A percentile compares a stretch with the other conserved stretches of the same genome.
Conservation (phyloP, 805 yeast species). For the Candida broadrunensis region DNA sequence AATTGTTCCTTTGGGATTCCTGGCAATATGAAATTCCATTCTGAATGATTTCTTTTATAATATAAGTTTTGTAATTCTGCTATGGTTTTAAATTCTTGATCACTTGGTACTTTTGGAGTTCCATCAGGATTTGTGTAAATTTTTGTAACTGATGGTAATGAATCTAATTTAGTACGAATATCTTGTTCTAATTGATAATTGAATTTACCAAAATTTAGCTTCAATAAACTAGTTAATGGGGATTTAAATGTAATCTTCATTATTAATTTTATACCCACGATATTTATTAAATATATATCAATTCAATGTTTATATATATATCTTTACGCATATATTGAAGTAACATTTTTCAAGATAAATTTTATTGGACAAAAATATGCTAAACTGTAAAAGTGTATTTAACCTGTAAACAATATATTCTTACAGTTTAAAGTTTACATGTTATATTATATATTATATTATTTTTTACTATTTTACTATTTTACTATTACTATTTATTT, state of each 20-base stretch:
- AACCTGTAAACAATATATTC: not conserved
- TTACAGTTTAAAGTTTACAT: too few relatives aligned
- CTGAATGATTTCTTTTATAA: slow-evolving; percentile 53
- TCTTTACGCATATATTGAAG: not conserved
- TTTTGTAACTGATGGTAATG: slow-evolving; percentile 62
- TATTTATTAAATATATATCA: not conserved
- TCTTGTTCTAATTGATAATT: slow-evolving; percentile 55
- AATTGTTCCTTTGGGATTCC: slow-evolving; percentile 54
- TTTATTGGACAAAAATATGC: too few relatives aligned
- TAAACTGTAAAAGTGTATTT: slow-evolving; percentile 4
- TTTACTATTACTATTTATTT: slow-evolving; percentile 8
- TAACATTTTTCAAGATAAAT: slow-evolving; percentile 13
- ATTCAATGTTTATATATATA: not conserved
- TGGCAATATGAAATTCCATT: slow-evolving; percentile 43
- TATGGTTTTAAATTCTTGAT: slow-evolving; percentile 66
- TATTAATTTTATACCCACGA: not conserved
- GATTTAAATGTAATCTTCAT: slow-evolving; percentile 40
- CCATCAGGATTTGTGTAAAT: slow-evolving; percentile 77
- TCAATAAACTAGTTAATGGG: slow-evolving; percentile 37
- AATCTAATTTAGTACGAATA: slow-evolving; percentile 58
- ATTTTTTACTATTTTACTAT: too few relatives aligned
- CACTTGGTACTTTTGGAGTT: slow-evolving; percentile 64
- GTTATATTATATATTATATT: too few relatives aligned
- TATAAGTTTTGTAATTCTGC: slow-evolving; percentile 67
- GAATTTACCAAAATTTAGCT: slow-evolving; percentile 37